A percentile compares a stretch with the other conserved stretches of the same genome.
Conservation (phyloP, 1,284 basidiomycete genomes). For the Pseudozyma thailandica region DNA sequence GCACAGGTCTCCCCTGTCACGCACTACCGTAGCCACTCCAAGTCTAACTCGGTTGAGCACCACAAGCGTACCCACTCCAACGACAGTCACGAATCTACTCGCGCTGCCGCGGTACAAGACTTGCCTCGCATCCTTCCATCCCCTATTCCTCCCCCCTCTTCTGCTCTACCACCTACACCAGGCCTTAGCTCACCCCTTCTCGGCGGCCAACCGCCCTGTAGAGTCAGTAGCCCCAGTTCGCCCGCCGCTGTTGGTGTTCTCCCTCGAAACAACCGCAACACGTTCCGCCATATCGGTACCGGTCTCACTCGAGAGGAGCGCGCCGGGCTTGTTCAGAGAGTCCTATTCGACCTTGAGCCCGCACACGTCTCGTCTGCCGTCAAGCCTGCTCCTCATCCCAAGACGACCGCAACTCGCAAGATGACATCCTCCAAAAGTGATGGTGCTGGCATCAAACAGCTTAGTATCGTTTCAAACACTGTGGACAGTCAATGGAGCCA, state of each 20-base stretch:
- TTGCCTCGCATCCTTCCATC: constrained; percentile 28
- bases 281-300: constrained; percentile 9
- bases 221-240: constrained; percentile 1
- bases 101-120: not conserved
- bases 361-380: not conserved
- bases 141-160: constrained; percentile 27
- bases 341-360: constrained; percentile 23
- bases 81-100: not conserved
- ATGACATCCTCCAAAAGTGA: not conserved
- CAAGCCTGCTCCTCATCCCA: constrained; percentile 1
- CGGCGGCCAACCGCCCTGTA: not conserved
- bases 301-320: constrained; percentile 18
- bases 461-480: constrained; percentile 5
- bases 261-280: constrained; percentile 14
- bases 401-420: no score
- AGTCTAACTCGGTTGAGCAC: constrained; percentile 10
- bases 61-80: constrained; percentile 6
- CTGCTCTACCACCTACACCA: constrained; percentile 31
- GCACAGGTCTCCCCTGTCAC: constrained; percentile 19
- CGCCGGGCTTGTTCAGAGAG: constrained; percentile 20
- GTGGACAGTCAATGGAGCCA: not conserved
- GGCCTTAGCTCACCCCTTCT: constrained; percentile 2
- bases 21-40: constrained; percentile 19
- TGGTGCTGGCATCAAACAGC: not conserved
- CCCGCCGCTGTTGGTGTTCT: constrained; percentile 10